phyloP scores from a whole-genome alignment of 2,329 filamentous ascomycete genomes.

The Pseudopithomyces chartarum region DNA sequence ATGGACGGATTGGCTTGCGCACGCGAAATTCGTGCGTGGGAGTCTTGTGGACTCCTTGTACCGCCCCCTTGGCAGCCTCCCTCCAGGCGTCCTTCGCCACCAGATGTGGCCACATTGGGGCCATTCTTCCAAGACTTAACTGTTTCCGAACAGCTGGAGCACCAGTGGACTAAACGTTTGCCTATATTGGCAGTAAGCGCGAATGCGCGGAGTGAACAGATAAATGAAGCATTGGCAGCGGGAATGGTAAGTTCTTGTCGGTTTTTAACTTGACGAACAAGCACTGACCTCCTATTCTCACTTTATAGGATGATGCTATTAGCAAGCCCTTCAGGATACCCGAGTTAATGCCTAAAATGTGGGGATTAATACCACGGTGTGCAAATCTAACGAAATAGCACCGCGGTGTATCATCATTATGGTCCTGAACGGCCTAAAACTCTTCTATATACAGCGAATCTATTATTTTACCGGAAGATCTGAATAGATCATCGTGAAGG shows the following conservation, averaged over 20 bases:
- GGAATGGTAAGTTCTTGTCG: conserved; percentile 32
- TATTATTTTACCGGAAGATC: too few species aligned
- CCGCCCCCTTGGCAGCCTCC: neutral
- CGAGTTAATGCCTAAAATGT: conserved; percentile 13
- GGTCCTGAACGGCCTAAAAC: neutral
- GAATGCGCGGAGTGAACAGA: conserved; percentile 41
- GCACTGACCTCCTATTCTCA: neutral
- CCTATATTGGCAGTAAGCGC: conserved; percentile 42
- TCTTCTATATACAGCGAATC: too few species aligned
- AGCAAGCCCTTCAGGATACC: conserved; percentile 12
- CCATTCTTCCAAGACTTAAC: neutral
- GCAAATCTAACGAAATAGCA: neutral
- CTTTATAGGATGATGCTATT: neutral
- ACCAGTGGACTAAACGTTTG: conserved; percentile 14
- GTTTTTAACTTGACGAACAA: neutral
- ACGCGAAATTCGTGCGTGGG: conserved; percentile 31
- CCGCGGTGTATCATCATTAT: neutral
- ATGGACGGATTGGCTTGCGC: conserved; percentile 42
- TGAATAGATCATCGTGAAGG: too few species aligned
- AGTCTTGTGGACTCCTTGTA: conserved; percentile 25
- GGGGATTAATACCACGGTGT: conserved; percentile 7
- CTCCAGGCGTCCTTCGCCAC: neutral
- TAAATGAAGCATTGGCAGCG: conserved; percentile 31
- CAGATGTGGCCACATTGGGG: neutral
- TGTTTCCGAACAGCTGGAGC: neutral